Percentiles rank a stretch among this genome's conserved stretches.
These are phyloP conservation scores for Candida methanosorbosa DNA, from an alignment of 805 yeast species.

Conservation along the genomic window DNA sequence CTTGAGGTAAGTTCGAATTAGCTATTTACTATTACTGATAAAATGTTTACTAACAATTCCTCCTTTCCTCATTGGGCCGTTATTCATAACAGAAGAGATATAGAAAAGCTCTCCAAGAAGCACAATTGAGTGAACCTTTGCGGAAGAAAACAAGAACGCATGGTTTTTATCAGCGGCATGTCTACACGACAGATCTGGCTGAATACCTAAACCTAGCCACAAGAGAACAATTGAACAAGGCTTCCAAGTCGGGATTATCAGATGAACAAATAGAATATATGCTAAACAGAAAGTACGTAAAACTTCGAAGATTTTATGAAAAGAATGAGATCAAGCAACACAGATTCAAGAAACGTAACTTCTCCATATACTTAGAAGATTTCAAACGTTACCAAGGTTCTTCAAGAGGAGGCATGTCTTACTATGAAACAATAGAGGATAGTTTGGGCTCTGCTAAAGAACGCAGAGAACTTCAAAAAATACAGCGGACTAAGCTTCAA, in stretches of 20 bases:
- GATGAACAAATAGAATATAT: constrained; percentile 19
- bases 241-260: constrained; percentile 10
- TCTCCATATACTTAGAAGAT: constrained; percentile 19
- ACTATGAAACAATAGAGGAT: constrained; percentile 17
- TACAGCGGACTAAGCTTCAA: constrained; percentile 10
- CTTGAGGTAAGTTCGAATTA: too few relatives aligned
- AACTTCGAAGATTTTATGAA: constrained; percentile 18
- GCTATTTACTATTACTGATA: too few relatives aligned
- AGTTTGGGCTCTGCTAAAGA: constrained; percentile 5
- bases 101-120: too few relatives aligned
- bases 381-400: constrained; percentile 17
- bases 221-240: constrained; percentile 14
- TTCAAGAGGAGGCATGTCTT: constrained; percentile 13
- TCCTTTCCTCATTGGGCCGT: too few relatives aligned
- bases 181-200: constrained; percentile 25
- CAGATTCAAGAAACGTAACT: constrained; percentile 20
- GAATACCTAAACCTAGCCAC: constrained; percentile 21
- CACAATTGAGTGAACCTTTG: too few relatives aligned
- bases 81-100: too few relatives aligned
- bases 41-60: too few relatives aligned
- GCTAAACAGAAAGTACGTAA: constrained; percentile 21
- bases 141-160: constrained; percentile 11
- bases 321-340: constrained; percentile 17
- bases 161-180: constrained; percentile 24
- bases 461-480: constrained; percentile 4